Evolutionary conservation across 495 filamentous ascomycete genomes (phyloP).

Genomic region (Podospora sp.): DNA sequence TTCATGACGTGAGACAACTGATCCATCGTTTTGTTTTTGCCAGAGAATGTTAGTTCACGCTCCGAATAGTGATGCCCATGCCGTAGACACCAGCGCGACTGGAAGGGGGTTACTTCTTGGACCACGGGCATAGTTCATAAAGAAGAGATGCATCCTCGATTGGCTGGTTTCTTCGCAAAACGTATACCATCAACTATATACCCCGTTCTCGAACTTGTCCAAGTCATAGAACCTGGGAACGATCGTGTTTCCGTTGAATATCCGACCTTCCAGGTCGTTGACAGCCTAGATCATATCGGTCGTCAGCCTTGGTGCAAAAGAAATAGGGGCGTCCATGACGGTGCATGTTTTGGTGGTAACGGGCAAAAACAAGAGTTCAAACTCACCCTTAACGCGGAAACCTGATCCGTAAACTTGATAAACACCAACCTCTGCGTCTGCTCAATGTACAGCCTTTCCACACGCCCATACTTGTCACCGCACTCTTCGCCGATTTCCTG

Average conservation of each 20-base stretch:
- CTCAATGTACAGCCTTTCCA: slow-evolving; percentile 81
- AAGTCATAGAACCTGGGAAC: slow-evolving; percentile 74
- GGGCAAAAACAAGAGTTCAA: slow-evolving; percentile 1
- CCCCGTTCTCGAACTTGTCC: slow-evolving; percentile 75
- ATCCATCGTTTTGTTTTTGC: neutral
- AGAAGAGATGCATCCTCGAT: too few species aligned
- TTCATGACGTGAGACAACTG: neutral
- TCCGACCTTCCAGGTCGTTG: slow-evolving; percentile 78
- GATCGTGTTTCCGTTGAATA: slow-evolving; percentile 86
- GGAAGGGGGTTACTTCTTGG: too few species aligned
- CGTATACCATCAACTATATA: slow-evolving; percentile 49
- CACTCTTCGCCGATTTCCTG: slow-evolving; percentile 97
- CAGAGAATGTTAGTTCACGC: too few species aligned
- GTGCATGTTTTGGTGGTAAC: neutral
- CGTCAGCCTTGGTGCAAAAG: neutral
- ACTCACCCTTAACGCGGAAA: slow-evolving; percentile 80
- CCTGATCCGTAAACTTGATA: slow-evolving; percentile 81
- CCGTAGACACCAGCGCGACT: too few species aligned
- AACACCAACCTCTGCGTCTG: slow-evolving; percentile 66
- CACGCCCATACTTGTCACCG: slow-evolving; percentile 81
- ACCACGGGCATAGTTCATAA: too few species aligned
- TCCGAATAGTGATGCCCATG: too few species aligned
- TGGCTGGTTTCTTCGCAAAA: neutral
- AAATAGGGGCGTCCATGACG: neutral
- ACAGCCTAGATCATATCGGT: slow-evolving; percentile 62